These are phyloP conservation scores for Nakazawaea populi DNA, from an alignment of 805 yeast species.

Conservation along the genomic window DNA sequence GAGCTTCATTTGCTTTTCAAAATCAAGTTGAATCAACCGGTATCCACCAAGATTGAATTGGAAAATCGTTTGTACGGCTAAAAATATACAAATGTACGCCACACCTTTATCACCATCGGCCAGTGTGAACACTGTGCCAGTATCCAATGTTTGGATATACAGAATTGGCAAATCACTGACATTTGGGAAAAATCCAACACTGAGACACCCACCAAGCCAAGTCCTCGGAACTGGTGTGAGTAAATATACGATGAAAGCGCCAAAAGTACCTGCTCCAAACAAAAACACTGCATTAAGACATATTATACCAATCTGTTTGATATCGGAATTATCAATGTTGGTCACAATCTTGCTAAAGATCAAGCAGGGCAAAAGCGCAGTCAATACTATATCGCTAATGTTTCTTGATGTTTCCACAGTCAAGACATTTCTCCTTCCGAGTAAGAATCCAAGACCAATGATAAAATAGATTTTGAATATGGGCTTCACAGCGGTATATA, in stretches of 20 bases:
- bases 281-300: constrained; percentile 41
- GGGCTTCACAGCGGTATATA: constrained; percentile 81
- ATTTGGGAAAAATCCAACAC: constrained; percentile 74
- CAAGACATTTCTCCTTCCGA: constrained; percentile 59
- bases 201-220: constrained; percentile 72
- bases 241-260: constrained; percentile 34
- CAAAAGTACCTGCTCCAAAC: constrained; percentile 37
- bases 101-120: constrained; percentile 69
- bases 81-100: constrained; percentile 75
- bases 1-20: constrained; percentile 27
- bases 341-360: constrained; percentile 68
- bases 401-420: constrained; percentile 65
- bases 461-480: constrained; percentile 75
- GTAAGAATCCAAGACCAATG: constrained; percentile 56
- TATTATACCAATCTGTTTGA: constrained; percentile 63
- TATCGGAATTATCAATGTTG: constrained; percentile 61
- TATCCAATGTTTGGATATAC: constrained; percentile 65
- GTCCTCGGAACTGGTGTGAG: constrained; percentile 57
- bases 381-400: constrained; percentile 62
- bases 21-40: constrained; percentile 65
- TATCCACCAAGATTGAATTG: constrained; percentile 77
- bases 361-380: constrained; percentile 68
- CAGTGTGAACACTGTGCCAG: constrained; percentile 50
- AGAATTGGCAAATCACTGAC: constrained; percentile 84
- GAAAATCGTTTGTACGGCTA: constrained; percentile 59